Evolutionary conservation across 495 filamentous ascomycete genomes (phyloP), one percentile per base, ranked within the genome.

Genomic region (Diplogelasinospora grovesii): DNA sequence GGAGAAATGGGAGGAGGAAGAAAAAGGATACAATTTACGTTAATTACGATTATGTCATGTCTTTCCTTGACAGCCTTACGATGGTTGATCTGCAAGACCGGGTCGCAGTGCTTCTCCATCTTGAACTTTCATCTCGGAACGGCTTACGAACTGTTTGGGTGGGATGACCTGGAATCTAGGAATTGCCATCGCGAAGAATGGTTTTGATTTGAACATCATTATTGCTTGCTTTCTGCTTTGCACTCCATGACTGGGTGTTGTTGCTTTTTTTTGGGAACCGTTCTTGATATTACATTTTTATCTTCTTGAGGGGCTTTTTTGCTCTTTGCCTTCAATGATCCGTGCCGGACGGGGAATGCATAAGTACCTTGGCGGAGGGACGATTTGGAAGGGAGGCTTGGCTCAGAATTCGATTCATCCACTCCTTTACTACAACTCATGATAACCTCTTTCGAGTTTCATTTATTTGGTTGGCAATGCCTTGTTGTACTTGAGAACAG

Each of bases 1-100:
- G 27, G 44, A 26, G 28, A 11, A 34, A 20, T 23, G 28, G 31
- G 7, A 38, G 28, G 36, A 22, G 31, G 34, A 27, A 29, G 39
- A 34, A 39, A 30, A 16, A 44, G 38, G 41, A 41, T 43, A 41
- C 36, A 40, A 44, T 24, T 60, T 49, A 61, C 48, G 58, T 45
- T 57, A 59, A 59, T 61, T 47, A 61, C 58, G 58, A 61, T 61
- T 48, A 61, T 54, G 58, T 48, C 49, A 50, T 28, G 48, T 49
- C 36, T 51, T 46, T 56, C 35, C 40, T 48, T 43, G 30, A 49
- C 23, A 25, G 36, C 52, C 39, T 39, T 36, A 32, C 22, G 19
- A 30, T 36, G 45, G 28, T 8, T 14, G n/a, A 14, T 13, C 6
- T 31, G 25, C 30, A n/a, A 13, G 34, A 6, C 23, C 36, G 52